Conservation (phyloP, 768 basidiomycete species). For the Suillus subluteus region DNA sequence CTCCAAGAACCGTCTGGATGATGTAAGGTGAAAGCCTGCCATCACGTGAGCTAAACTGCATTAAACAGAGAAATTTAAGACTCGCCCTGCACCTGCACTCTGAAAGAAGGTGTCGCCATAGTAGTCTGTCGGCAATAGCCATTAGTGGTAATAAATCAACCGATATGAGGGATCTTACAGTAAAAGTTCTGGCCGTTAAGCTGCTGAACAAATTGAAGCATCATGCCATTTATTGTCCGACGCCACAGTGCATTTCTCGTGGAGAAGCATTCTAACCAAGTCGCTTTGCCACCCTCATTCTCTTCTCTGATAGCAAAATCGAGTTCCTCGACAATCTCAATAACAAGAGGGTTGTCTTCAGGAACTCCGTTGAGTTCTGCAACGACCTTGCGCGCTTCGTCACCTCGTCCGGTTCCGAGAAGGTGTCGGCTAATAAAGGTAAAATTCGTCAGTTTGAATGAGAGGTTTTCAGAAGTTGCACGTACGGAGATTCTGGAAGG, state of each 20-base stretch:
- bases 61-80: neutral
- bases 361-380: constrained; percentile 68
- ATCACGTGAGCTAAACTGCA: constrained; percentile 2
- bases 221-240: constrained; percentile 79
- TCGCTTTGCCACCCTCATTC: constrained; percentile 80
- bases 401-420: constrained; percentile 55
- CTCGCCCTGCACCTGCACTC: constrained; percentile 66
- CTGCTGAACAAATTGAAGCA: constrained; percentile 82
- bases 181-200: constrained; percentile 84
- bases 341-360: constrained; percentile 58
- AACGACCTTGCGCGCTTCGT: constrained; percentile 64
- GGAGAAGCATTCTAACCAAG: constrained; percentile 80
- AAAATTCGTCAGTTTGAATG: neutral
- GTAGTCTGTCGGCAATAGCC: constrained; percentile 52
- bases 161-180: constrained; percentile 44
- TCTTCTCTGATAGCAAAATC: constrained; percentile 67
- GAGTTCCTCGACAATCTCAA: constrained; percentile 65
- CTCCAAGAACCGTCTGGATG: constrained; percentile 79
- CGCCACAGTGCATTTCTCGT: constrained; percentile 69
- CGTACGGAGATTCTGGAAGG: constrained; percentile 79
- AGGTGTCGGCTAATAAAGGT: constrained; percentile 59
- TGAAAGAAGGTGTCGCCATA: constrained; percentile 84
- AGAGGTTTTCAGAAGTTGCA: constrained; percentile 11
- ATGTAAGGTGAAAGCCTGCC: constrained; percentile 64
- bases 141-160: constrained; percentile 20